Evolutionary conservation across 306 rosid genomes (phyloP).

Genomic region (Malus asiatica): DNA sequence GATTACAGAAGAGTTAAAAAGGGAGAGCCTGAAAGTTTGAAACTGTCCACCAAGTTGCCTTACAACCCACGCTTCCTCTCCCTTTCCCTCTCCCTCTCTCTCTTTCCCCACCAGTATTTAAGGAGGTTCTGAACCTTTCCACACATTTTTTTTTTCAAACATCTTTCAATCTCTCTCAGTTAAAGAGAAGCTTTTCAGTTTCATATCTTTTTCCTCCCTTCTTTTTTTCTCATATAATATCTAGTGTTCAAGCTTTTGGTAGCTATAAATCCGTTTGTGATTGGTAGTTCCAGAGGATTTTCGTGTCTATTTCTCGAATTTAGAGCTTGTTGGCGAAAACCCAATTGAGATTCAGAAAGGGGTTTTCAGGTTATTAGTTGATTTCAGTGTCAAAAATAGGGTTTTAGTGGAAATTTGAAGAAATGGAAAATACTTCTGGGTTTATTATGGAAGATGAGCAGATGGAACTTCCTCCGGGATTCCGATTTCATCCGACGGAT

Average conservation of each 20-base stretch:
- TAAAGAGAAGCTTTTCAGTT: conserved; percentile 3
- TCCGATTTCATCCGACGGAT: conserved; percentile 87
- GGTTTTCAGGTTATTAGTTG: neutral
- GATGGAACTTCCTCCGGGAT: conserved; percentile 75
- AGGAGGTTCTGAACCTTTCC: conserved; percentile 16
- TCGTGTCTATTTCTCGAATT: neutral
- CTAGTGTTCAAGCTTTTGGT: neutral
- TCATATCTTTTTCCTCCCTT: neutral
- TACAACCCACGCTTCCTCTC: conserved; percentile 50
- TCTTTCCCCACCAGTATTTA: conserved; percentile 23
- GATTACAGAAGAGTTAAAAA: conserved; percentile 22
- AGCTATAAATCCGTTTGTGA: neutral
- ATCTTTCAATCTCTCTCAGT: conserved; percentile 10
- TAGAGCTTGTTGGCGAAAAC: neutral
- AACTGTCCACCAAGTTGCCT: conserved; percentile 34
- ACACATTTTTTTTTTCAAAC: conserved; percentile 20
- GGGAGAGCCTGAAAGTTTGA: conserved; percentile 29
- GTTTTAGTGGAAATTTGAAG: conserved; percentile 11
- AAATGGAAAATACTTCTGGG: conserved; percentile 37
- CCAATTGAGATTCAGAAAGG: conserved; percentile 1
- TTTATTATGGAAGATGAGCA: conserved; percentile 24
- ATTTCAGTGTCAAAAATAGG: conserved; percentile 6
- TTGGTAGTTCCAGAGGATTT: neutral
- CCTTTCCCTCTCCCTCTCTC: too few relatives aligned
- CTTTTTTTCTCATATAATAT: neutral